These are phyloP conservation scores for Cyberlindnera maritima DNA, from an alignment of 805 yeast species.

Conservation along the genomic window DNA sequence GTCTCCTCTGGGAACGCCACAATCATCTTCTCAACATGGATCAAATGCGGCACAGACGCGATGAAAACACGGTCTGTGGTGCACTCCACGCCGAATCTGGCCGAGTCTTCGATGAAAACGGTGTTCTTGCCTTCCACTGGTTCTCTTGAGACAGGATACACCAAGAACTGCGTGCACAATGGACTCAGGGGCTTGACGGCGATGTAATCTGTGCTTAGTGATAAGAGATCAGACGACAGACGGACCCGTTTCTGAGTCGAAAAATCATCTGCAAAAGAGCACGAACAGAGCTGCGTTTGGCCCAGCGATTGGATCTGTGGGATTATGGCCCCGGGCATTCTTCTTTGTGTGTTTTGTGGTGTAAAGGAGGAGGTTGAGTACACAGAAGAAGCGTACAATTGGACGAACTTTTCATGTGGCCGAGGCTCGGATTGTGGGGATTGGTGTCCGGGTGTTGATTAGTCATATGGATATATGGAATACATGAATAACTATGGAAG, in stretches of 20 bases:
- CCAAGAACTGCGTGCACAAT: conserved; percentile 13
- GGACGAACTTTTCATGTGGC: not conserved
- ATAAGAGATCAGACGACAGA: conserved; percentile 8
- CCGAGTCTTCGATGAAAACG: conserved; percentile 9
- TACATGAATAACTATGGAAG: no score
- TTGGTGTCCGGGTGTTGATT: conserved; percentile 6
- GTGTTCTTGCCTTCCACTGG: conserved; percentile 3
- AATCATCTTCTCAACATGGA: conserved; percentile 19
- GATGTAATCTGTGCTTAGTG: conserved; percentile 5
- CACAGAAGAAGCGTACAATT: not conserved
- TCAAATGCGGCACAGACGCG: conserved; percentile 13
- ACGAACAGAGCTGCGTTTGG: not conserved
- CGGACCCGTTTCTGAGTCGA: conserved; percentile 2
- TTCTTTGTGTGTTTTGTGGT: not conserved
- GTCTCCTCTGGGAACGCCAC: conserved; percentile 23
- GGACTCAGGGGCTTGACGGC: conserved; percentile 22
- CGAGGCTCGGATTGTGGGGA: not conserved
- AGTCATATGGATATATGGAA: no score
- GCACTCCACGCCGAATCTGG: conserved; percentile 18
- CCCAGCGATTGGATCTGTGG: not conserved
- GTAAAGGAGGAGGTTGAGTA: not conserved
- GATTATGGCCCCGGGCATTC: conserved; percentile 3
- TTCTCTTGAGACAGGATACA: conserved; percentile 5
- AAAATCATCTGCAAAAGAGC: conserved; percentile 12
- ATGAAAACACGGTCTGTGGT: conserved; percentile 23